Base-by-base conservation (phyloP, 768 basidiomycete genomes). In the Kwoniella sp. region DNA sequence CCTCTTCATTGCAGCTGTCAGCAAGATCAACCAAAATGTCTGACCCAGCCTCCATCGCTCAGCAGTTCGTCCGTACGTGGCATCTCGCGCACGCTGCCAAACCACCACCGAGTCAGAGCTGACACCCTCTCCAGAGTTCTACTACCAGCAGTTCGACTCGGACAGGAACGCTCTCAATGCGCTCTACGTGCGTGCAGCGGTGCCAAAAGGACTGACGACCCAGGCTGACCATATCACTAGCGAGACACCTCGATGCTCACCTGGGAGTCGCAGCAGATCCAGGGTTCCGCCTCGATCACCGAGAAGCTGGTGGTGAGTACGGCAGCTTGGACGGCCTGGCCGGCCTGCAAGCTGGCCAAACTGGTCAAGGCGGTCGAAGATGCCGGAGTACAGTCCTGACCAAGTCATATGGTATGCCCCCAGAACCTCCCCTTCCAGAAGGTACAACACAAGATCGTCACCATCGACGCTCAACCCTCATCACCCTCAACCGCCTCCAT, bases 381-480 rank as follows among this genome's bases (percentile, higher is more conserved):
- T n/a, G n/a, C n/a, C n/a, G n/a, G n/a, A n/a, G n/a, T n/a, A n/a
- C n/a, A n/a, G n/a, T n/a, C n/a, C n/a, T n/a, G n/a, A n/a, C n/a
- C n/a, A n/a, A n/a, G 8, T 12, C 6, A 22, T 22, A 12, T 41
- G 23, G 9, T 28, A 33, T 20, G 31, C 27, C 42, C 33, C 34
- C 65, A 88, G 90, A 60, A 60, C 31, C 79, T 96, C 42, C 88
- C 89, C 9, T 96, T 96, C 78, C n/a, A 67, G 36, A 84, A 81
- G 60, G 88, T 96, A 42, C 75, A 76, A 64, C 93, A 96, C 79
- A 81, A 82, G 44, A 80, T 96, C 64, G 78, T 82, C 19, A 96
- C 90, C 6, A 76, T 83, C 34, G 91, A 95, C 71, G 87, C 84
- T 11, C 95, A 98, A 73, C 93, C 92, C 1, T 87, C 91, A 1